These are phyloP conservation scores for Scheffersomyces cryptocercus DNA, from an alignment of 1,139 yeast species.

Conservation along the genomic window DNA sequence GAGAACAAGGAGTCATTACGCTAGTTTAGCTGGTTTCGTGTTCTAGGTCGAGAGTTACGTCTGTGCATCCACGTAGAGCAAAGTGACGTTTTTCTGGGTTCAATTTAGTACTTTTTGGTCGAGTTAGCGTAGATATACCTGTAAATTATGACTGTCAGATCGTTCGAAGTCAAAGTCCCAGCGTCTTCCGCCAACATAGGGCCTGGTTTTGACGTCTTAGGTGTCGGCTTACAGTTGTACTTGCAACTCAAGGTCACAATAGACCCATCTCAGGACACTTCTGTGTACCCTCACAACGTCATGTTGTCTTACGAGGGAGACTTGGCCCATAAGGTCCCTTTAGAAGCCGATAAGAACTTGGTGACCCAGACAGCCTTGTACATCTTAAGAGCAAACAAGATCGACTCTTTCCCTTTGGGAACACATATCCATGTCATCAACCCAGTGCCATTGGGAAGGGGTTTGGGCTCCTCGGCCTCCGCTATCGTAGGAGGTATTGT, in stretches of 20 bases:
- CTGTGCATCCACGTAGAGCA: background rate
- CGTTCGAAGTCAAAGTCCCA: slow-evolving; percentile 73
- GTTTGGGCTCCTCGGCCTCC: slow-evolving; percentile 97
- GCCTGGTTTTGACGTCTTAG: slow-evolving; percentile 96
- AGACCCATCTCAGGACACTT: slow-evolving; percentile 55
- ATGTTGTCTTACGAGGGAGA: slow-evolving; percentile 67
- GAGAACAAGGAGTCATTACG: no score
- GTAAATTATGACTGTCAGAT: slow-evolving; percentile 18
- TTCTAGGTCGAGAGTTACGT: no score
- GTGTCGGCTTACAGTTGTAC: slow-evolving; percentile 78
- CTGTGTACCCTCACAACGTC: slow-evolving; percentile 68
- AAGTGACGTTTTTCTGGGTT: slow-evolving; percentile 1
- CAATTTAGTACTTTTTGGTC: no score
- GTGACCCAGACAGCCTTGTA: slow-evolving; percentile 92
- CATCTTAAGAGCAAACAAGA: slow-evolving; percentile 78
- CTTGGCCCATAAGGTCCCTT: slow-evolving; percentile 79
- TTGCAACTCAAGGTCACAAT: slow-evolving; percentile 68
- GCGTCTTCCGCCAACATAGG: slow-evolving; percentile 98
- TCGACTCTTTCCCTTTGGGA: slow-evolving; percentile 75
- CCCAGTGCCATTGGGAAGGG: slow-evolving; percentile 95
- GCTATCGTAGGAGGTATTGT: slow-evolving; percentile 98
- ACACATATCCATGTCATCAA: slow-evolving; percentile 80
- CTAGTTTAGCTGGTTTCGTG: no score
- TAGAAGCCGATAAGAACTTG: slow-evolving; percentile 72
- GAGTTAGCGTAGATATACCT: no score